Base-by-base conservation (phyloP, 2,329 filamentous ascomycete genomes). In the Hymenoscyphus occultus region DNA sequence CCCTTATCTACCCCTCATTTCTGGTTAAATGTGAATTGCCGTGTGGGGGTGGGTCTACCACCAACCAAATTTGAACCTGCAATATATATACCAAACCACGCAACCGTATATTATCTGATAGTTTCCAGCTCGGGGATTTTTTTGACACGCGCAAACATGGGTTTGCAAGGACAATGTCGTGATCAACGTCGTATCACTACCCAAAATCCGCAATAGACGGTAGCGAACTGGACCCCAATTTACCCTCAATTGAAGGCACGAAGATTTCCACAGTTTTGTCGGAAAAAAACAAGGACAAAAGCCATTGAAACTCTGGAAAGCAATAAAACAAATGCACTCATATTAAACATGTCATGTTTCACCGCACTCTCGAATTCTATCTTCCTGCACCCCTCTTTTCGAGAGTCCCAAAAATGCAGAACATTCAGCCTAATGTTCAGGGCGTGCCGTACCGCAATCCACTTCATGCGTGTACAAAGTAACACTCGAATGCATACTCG, bases 361-460 rank as follows among this genome's bases (percentile, higher is more conserved):
- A 54, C 48, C 48, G 22, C 9, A 6, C 35, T 35, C 35, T 35
- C 35, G 35, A 35, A 7, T 35, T 4, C 35, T 35, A 35, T 10
- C 9, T 35, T 35, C 45, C 45, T 51, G 48, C 22, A 54, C 48
- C 48, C 48, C 45, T 51, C 45, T 28, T 51, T 51, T 51, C 45
- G 19, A 51, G 22, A 51, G 10, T 22, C 19, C 22, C 4, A 51
- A 7, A 51, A 51, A 51, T 22, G 45, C 45, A 51, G 48, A 28
- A 28, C 48, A 54, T 54, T 54, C 13, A 54, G 48, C 19, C 48
- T 54, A 54, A 22, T 54, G 2, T 28, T 12, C n/a, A 54, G 9
- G n/a, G n/a, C 45, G 19, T 22, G n/a, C n/a, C 45, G 45, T 12
- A 22, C 48, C 45, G 45, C 13, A 13, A 19, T 22, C 10, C 19